Conservation (phyloP, 192 early-diverging fungal species). For the Cetraspora pellucida region DNA sequence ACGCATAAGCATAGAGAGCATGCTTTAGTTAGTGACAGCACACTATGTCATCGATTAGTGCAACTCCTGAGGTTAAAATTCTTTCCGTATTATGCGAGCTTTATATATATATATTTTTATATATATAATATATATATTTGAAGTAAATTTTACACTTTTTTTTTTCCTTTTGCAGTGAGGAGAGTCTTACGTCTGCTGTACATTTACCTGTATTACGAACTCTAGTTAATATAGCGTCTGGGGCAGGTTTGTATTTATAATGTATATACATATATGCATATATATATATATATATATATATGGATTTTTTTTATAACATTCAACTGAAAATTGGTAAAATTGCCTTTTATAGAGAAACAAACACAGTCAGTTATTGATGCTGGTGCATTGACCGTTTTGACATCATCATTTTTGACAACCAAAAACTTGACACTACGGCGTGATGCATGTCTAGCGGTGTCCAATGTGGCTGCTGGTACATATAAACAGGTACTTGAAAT, state of each 20-base stretch:
- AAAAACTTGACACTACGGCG: constrained; percentile 18
- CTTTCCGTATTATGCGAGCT: neutral
- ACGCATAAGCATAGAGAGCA: constrained; percentile 22
- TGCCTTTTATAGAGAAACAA: constrained; percentile 10
- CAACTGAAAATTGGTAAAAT: neutral
- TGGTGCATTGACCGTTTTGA: constrained; percentile 19
- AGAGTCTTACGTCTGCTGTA: neutral
- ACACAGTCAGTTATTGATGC: constrained; percentile 22
- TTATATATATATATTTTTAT: too few species aligned
- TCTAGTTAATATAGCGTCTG: constrained; percentile 21
- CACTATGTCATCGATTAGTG: constrained; percentile 20
- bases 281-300: neutral
- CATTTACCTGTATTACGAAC: constrained; percentile 20
- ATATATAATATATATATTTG: neutral
- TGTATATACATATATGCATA: neutral
- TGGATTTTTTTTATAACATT: neutral
- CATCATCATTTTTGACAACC: constrained; percentile 10
- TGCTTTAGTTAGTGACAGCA: constrained; percentile 24
- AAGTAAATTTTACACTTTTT: neutral
- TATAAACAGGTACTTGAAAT: constrained; percentile 14
- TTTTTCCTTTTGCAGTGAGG: constrained; percentile 11
- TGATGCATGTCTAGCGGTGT: constrained; percentile 22
- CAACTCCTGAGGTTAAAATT: constrained; percentile 4
- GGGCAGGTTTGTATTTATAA: constrained; percentile 4
- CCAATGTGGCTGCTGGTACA: constrained; percentile 21